Base-by-base conservation (phyloP, 768 basidiomycete species). In the Rubroboletus satanas region DNA sequence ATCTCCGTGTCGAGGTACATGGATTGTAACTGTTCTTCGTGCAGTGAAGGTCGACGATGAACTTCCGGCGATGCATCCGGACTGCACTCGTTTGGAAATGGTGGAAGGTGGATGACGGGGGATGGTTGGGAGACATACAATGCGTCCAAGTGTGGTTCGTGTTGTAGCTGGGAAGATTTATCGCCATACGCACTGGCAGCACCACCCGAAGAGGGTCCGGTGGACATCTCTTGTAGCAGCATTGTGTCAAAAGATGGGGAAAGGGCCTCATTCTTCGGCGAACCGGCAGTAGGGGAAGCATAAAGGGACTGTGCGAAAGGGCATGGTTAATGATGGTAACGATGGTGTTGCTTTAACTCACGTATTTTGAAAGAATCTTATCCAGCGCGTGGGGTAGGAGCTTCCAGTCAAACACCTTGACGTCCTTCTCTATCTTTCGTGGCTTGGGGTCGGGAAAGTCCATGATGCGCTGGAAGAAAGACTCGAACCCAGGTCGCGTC, bases 401-500 rank as follows among this genome's bases (percentile, higher is more conserved):
- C 29, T 75, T 76, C 90, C 90, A 92, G 38, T 83, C 81, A 62
- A 92, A 92, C 8, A 91, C 87, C 69, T 92, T 92, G 66, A 99
- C 80, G 65, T 98, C 93, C 78, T 98, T 98, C 67, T 98, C 96
- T 58, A 98, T 99, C 68, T 94, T 95, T 52, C 96, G 80, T 4
- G 96, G 96, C 69, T 92, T 94, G 8, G 96, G 96, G 43, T 84
- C 83, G 0, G 94, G 91, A 66, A 97, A 96, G 49, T 90, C 85
- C 96, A 99, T 98, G 75, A 99, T 94, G 61, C 85, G 80, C 74
- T 90, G 85, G 79, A 98, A 99, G 70, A 98, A 92, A n/a, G 81
- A 77, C 62, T 90, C 90, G 54, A 82, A 86, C 11, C 85, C 88
- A 0, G 80, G 74, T 61, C 90, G 88, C 67, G 83, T 82, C 75